Evolutionary conservation across 2,329 filamentous ascomycete species (phyloP).

Genomic region (Boeremia lycopersici): DNA sequence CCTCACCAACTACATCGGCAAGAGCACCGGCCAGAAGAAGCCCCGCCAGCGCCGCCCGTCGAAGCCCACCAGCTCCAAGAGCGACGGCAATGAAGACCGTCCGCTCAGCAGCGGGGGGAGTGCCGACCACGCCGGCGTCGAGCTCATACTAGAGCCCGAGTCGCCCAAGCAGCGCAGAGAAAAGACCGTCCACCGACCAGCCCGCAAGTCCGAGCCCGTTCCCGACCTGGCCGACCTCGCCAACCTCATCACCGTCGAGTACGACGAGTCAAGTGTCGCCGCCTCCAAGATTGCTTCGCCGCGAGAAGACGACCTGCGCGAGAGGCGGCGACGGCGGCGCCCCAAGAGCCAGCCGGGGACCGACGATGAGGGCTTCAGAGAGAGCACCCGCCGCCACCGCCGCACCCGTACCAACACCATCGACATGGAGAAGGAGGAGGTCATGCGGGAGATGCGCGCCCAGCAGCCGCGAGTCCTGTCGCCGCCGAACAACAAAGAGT

Average conservation of each 20-base stretch:
- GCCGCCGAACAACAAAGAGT: conserved; percentile 49
- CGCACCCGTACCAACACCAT: conserved; percentile 35
- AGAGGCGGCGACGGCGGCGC: conserved; percentile 37
- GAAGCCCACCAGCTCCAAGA: conserved; percentile 36
- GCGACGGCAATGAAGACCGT: conserved; percentile 40
- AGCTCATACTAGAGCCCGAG: conserved; percentile 20
- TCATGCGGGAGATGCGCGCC: conserved; percentile 20
- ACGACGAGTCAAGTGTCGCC: conserved; percentile 28
- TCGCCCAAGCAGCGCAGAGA: conserved; percentile 23
- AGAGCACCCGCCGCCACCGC: conserved; percentile 30
- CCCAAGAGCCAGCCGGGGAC: conserved; percentile 33
- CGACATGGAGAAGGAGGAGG: conserved; percentile 28
- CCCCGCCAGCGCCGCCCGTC: conserved; percentile 35
- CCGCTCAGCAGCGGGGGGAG: conserved; percentile 44
- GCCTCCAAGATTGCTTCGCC: conserved; percentile 17
- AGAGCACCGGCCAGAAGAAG: conserved; percentile 36
- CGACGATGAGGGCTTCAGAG: conserved; percentile 32
- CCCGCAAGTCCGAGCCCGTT: conserved; percentile 32
- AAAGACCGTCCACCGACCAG: conserved; percentile 9
- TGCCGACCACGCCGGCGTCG: conserved; percentile 29
- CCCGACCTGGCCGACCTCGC: conserved; percentile 27
- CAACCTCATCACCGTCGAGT: conserved; percentile 38
- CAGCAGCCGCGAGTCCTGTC: conserved; percentile 32
- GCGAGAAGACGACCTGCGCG: conserved; percentile 34
- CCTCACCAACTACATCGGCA: conserved; percentile 34